phyloP scores from a whole-genome alignment of 2,329 filamentous ascomycete species.

The Capronia epimyces region DNA sequence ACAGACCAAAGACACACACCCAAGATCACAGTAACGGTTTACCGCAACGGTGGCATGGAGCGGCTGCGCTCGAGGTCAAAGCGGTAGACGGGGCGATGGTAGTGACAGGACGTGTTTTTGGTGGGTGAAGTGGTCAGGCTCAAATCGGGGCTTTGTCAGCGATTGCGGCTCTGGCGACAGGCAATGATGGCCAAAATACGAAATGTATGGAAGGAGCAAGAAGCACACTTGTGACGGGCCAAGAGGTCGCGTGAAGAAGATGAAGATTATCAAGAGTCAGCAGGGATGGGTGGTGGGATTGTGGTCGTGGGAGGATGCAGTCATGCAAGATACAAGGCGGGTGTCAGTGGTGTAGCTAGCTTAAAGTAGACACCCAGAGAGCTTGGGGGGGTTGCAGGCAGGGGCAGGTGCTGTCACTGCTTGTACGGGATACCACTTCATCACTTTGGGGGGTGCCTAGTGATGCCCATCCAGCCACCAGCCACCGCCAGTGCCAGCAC shows the following conservation, averaged over 20 bases:
- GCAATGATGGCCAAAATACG: constrained; percentile 9
- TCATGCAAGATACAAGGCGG: constrained; percentile 12
- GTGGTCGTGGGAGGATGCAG: constrained; percentile 3
- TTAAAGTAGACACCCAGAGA: not conserved
- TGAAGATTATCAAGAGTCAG: constrained; percentile 21
- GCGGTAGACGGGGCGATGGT: constrained; percentile 2
- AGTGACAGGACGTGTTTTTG: constrained; percentile 4
- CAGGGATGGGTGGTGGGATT: constrained; percentile 12
- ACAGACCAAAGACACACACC: constrained; percentile 18
- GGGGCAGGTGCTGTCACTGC: not conserved
- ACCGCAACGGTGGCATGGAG: constrained; percentile 19
- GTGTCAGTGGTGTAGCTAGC: not conserved
- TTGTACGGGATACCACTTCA: not conserved
- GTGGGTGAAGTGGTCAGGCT: constrained; percentile 5
- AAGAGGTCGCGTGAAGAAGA: constrained; percentile 9
- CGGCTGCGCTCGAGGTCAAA: constrained; percentile 10
- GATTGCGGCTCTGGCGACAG: constrained; percentile 16
- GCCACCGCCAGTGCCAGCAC: no score
- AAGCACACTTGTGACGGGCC: constrained; percentile 9
- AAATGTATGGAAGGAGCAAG: constrained; percentile 3
- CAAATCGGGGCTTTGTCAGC: constrained; percentile 19
- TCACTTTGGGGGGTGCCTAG: no score
- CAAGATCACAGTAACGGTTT: constrained; percentile 8
- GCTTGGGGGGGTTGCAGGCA: not conserved
- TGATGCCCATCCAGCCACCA: not conserved